Evolutionary conservation across 179 eudicot species (phyloP), one percentile per base, ranked within the genome.

Genomic region (Camellia oleifera): DNA sequence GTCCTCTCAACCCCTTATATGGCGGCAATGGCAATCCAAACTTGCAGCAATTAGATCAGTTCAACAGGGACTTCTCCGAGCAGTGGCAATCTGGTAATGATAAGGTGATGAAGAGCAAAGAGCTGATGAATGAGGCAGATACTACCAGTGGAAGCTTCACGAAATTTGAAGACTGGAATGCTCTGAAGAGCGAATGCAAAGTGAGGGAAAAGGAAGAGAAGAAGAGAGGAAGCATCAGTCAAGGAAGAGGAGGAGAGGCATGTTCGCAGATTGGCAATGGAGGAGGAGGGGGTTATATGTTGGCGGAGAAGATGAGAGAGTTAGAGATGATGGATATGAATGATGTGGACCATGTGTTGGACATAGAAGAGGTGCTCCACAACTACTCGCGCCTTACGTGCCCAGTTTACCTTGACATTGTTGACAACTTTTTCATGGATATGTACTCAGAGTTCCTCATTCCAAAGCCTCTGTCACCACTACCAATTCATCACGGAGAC

Each of bases 351-450:
- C 94, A 94, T 77, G 83, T 88, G 23, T 62, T 92, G 78, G 98
- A 94, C 85, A 84, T 94, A 68, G 94, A 91, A 84, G 98, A 94
- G 57, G 95, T 90, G 0, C 86, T 92, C 52, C 91, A 90, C 61
- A 89, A 88, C 82, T 94, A 92, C 50, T 93, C 97, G 1, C 86
- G 88, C 13, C 92, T 92, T 40, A 91, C 85, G 20, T 82, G 92
- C 26, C 97, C 95, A 0, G 88, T 80, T 69, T 92, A 94, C 81
- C 90, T 86, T 0, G 97, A 90, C 18, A 88, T 94, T 10, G 90
- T 94, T 13, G 89, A 92, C 82, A 88, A 87, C 70, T 92, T 92
- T 83, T 92, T 91, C 90, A 86, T 85, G 89, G 97, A 94, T 60
- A 91, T 93, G 91, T 87, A 91, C 74, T 77, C 81, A 0, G 98